Percentiles rank a stretch among this genome's conserved stretches.
These are phyloP conservation scores for Trametes cinnabarina DNA, from an alignment of 768 basidiomycete genomes.

Conservation along the genomic window DNA sequence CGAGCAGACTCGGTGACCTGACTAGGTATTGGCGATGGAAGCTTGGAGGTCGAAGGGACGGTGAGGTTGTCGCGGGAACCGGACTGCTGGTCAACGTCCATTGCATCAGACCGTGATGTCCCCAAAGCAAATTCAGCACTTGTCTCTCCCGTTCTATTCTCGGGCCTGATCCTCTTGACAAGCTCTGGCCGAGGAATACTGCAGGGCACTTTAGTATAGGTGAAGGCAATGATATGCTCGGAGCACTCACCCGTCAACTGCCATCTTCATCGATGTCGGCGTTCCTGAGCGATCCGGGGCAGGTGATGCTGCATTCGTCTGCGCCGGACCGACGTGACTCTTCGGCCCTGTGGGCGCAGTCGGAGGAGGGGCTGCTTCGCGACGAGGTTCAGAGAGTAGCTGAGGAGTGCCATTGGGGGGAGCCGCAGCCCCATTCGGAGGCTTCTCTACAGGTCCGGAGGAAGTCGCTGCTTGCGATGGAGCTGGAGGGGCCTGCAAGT, in stretches of 20 bases:
- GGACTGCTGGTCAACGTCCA: constrained; percentile 35
- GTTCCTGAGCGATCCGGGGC: constrained; percentile 29
- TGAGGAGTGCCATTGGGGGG: constrained; percentile 12
- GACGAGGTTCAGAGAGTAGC: constrained; percentile 4
- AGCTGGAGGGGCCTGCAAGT: constrained; percentile 3
- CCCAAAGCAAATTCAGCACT: constrained; percentile 19
- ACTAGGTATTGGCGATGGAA: neutral
- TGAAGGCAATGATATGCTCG: neutral
- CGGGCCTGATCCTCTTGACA: constrained; percentile 55
- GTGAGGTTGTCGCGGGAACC: neutral
- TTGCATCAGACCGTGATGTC: constrained; percentile 25
- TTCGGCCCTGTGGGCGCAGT: constrained; percentile 54
- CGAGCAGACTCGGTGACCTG: neutral
- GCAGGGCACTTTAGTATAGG: neutral
- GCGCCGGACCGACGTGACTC: constrained; percentile 40
- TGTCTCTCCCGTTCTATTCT: constrained; percentile 35
- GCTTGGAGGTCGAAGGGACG: neutral
- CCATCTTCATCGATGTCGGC: constrained; percentile 46
- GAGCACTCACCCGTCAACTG: constrained; percentile 60
- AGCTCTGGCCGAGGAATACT: constrained; percentile 82
- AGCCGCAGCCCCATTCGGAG: constrained; percentile 10
- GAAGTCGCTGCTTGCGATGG: constrained; percentile 10
- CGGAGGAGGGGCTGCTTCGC: constrained; percentile 7
- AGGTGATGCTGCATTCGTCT: constrained; percentile 27
- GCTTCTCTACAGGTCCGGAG: constrained; percentile 11